A percentile compares a stretch with the other conserved stretches of the same genome.
Evolutionary conservation across 805 yeast species (phyloP).

Genomic region (Candida insectalens): DNA sequence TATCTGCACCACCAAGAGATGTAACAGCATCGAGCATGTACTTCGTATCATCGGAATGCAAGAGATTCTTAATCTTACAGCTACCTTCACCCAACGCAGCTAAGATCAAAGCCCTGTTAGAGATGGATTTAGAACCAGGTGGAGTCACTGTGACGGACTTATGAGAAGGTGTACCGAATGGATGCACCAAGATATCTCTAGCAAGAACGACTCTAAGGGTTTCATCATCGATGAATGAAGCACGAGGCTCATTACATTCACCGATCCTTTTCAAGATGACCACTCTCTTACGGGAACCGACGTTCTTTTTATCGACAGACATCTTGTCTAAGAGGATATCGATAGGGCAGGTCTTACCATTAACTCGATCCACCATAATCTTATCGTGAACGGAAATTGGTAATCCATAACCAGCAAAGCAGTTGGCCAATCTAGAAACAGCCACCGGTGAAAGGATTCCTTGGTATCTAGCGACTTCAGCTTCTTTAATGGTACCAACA

Average conservation of each 20-base stretch:
- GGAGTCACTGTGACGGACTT: slow-evolving; percentile 50
- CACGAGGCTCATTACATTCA: slow-evolving; percentile 78
- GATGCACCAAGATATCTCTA: slow-evolving; percentile 65
- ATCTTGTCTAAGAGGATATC: slow-evolving; percentile 68
- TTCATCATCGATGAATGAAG: slow-evolving; percentile 73
- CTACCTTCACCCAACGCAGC: slow-evolving; percentile 89
- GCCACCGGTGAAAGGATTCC: slow-evolving; percentile 89
- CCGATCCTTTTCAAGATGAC: slow-evolving; percentile 82
- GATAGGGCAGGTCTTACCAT: slow-evolving; percentile 65
- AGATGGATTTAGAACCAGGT: slow-evolving; percentile 96
- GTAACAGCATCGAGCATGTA: slow-evolving; percentile 87
- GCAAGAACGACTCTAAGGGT: slow-evolving; percentile 77
- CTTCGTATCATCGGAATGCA: slow-evolving; percentile 94
- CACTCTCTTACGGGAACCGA: slow-evolving; percentile 81
- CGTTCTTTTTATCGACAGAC: slow-evolving; percentile 96
- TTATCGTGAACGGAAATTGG: slow-evolving; percentile 75
- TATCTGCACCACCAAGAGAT: slow-evolving; percentile 70
- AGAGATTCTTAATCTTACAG: slow-evolving; percentile 71
- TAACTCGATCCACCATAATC: slow-evolving; percentile 57
- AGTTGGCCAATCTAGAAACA: slow-evolving; percentile 79
- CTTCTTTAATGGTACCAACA: slow-evolving; percentile 91
- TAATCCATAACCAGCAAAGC: slow-evolving; percentile 75
- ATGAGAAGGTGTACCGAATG: slow-evolving; percentile 32
- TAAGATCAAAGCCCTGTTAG: slow-evolving; percentile 85
- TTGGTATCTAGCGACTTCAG: slow-evolving; percentile 86